Evolutionary conservation across 108 stramenopile species (phyloP).

Genomic region (Nitzschia sp.): DNA sequence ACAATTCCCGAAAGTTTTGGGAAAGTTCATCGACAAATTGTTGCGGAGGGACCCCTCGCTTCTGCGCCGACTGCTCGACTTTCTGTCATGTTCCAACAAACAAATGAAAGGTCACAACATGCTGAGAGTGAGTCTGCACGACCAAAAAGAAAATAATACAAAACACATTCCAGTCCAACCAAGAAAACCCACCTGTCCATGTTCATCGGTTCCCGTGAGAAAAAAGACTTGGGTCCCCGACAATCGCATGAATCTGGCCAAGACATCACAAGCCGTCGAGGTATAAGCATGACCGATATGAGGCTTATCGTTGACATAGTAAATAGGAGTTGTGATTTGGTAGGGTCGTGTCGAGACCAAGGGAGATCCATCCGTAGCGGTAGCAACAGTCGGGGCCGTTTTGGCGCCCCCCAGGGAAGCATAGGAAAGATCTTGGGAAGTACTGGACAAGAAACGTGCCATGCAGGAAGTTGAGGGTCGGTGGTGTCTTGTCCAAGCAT

Average conservation of each 20-base stretch:
- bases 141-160: not conserved
- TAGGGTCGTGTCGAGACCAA: slow-evolving; percentile 56
- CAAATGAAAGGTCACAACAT: not conserved
- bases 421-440: no score
- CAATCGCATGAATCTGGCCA: slow-evolving; percentile 94
- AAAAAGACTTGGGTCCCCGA: slow-evolving; percentile 90
- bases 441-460: no score
- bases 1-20: slow-evolving; percentile 76
- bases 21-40: slow-evolving; percentile 85
- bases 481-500: no score
- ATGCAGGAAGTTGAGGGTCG: no score
- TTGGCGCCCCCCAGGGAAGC: not conserved
- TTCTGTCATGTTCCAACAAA: slow-evolving; percentile 56
- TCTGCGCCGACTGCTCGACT: slow-evolving; percentile 85
- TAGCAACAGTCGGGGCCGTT: not conserved
- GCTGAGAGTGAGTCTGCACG: not conserved
- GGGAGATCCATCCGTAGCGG: not conserved
- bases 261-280: slow-evolving; percentile 89
- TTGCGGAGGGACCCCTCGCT: slow-evolving; percentile 70
- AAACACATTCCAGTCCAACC: not conserved
- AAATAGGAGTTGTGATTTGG: slow-evolving; percentile 97
- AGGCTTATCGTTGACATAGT: slow-evolving; percentile 97
- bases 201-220: slow-evolving; percentile 96
- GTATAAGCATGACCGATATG: slow-evolving; percentile 99
- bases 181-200: slow-evolving; percentile 74